These are phyloP conservation scores for Lasiodiplodia sp. DNA, from an alignment of 2,329 filamentous ascomycete species.

Conservation along the genomic window DNA sequence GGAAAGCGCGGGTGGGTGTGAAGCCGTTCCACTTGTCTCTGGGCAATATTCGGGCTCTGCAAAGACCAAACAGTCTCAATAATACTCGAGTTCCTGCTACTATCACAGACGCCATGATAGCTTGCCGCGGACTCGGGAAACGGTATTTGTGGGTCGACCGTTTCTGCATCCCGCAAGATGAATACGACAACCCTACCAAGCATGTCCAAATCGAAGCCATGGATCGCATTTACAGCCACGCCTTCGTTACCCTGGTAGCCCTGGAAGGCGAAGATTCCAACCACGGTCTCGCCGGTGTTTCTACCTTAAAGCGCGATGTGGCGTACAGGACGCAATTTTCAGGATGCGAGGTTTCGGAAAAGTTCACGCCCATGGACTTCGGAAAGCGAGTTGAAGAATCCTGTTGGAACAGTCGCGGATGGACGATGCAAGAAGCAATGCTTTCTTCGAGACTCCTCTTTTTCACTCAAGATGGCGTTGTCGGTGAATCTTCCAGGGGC, in stretches of 20 bases:
- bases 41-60: background rate
- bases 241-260: background rate
- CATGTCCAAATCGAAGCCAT: background rate
- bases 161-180: background rate
- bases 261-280: background rate
- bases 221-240: background rate
- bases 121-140: background rate
- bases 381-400: background rate
- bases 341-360: background rate
- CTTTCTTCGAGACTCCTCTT: background rate
- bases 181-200: background rate
- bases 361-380: background rate
- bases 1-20: background rate
- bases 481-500: background rate
- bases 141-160: background rate
- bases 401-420: background rate
- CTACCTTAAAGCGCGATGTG: background rate
- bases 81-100: background rate
- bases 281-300: background rate
- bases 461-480: background rate
- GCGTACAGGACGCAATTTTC: too few species aligned
- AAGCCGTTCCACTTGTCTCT: background rate
- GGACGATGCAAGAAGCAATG: background rate
- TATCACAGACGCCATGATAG: background rate
- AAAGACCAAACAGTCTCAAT: background rate